Base-by-base conservation (phyloP, 2,329 filamentous ascomycete genomes). In the Tolypocladium amazonense region DNA sequence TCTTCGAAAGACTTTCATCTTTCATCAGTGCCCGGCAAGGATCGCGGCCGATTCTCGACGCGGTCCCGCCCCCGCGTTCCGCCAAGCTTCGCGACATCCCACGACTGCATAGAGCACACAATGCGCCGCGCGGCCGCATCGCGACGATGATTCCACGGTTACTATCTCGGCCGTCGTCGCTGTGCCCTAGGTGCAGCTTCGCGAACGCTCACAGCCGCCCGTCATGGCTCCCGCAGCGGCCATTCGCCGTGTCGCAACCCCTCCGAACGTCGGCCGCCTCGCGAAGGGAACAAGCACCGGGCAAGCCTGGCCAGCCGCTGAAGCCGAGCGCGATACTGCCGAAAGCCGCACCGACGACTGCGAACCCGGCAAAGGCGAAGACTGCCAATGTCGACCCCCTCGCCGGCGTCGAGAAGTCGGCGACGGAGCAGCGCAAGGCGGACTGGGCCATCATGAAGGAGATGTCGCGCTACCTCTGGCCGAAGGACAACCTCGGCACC, bases 361-460 rank as follows among this genome's bases (percentile, higher is more conserved):
- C 67, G 1, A 64, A 62, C 14, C 62, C 50, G 14, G 50, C 30
- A 37, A 54, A 35, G 20, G 66, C 65, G 11, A 65, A 62, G 50
- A 20, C 63, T 33, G 63, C 62, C 37, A 66, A 64, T 15, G 65
- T 64, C 62, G 72, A 75, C 56, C 70, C 72, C 55, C 71, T 75
- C 53, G 68, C 68, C 37, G 53, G 60, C 12, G 64, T 65, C 37
- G 73, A 76, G 25, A 76, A 76, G 66, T 86, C 85, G 57, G 87
- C 86, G 25, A 86, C 92, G 67, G 90, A 97, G 75, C 95, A 99
- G 80, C 86, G 94, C 67, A 95, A 92, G 76, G 93, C 92, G 11
- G 94, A 99, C 71, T 97, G 93, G 93, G 92, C 92, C 56, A 99
- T 99, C 66, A 94, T 99, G 81, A 95, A 89, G 76, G 93, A 99